Base-by-base conservation (phyloP, 805 yeast genomes). In the Monosporozyma unispora region DNA sequence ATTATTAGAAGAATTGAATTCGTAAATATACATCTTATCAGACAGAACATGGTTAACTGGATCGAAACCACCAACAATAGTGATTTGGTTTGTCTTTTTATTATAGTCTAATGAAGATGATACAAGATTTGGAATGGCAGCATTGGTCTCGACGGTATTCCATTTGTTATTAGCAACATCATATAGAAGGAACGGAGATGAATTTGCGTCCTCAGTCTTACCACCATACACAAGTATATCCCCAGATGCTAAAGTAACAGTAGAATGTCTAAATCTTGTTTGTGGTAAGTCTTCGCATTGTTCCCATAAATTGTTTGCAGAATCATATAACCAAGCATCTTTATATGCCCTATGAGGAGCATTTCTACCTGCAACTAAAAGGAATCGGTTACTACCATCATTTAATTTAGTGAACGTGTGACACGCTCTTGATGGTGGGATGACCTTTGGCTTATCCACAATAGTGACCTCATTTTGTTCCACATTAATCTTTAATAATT, bases 311-410 rank as follows among this genome's bases (percentile, higher is more conserved):
- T 46, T 40, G 2, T 46, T 33, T 2, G 33, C 38, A 9, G 35
- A 16, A 45, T 50, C 38, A 4, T 73, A 58, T 3, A 62, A 46
- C 79, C 80, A 79, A 28, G 68, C 59, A 45, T 78, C 82, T 4
- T 56, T 28, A 22, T 77, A 60, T 0, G 70, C 66, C 9, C 63
- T 60, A 2, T 75, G 73, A 0, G 95, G 95, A 1, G 79, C 72
- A 2, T 74, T 65, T 52, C 95, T 72, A 3, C 95, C 95, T 2
- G 93, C 95, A 31, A 78, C 65, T 3, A 83, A 52, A 1, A 82
- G 48, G 0, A 31, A 40, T 10, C 25, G 27, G 27, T n/a, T 29
- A 1, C 61, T 59, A 12, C 60, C 54, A 2, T 51, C 56, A 5
- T 31, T 16, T 0, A 76, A 37, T 0, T 58, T 48, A 0, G 77